Evolutionary conservation across 805 yeast species (phyloP), one percentile per base, ranked within the genome.

Genomic region (Pichia gijzeniarum): DNA sequence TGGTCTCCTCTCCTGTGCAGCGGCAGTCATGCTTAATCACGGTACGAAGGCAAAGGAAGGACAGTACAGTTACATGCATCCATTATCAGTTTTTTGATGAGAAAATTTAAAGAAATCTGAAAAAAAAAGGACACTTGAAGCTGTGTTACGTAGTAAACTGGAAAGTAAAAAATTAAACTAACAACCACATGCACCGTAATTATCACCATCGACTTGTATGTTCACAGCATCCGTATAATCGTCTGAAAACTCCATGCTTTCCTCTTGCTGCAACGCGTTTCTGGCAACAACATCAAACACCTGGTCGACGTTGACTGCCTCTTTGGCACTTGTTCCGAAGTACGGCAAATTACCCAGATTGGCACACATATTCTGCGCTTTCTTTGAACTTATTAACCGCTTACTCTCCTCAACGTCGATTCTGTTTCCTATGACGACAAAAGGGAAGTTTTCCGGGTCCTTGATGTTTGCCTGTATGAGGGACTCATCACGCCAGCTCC

Each of bases 271-370:
- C 58, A 91, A 71, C 0, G 98, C 99, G 69, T 87, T 88, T 58
- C 96, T 78, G 28, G 96, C 96, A 57, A 91, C 86, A 36, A 90
- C 95, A 63, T 93, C 97, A 60, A 91, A 91, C 3, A 97, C 98
- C 57, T 85, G 81, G 60, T 90, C 96, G 31, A 91, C 96, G 56
- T 95, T 95, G 41, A 90, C 86, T 14, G 93, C 89, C 63, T 89
- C 96, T 69, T 91, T 93, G 17, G 99, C 99, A 72, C 93, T 82
- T n/a, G 99, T 91, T 65, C 90, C 96, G 60, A 93, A 91, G 49
- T 90, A 80, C 3, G 99, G 98, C 50, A 89, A 72, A 52, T 89
- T 87, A 55, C 59, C 79, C 68, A 62, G 75, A 51, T 70, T 74
- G 20, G 60, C 57, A 50, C 67, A 63, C 39, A 66, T 48, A 40